Evolutionary conservation across 208 protist genomes (phyloP).

Genomic region (Trypanosoma platydactyli): DNA sequence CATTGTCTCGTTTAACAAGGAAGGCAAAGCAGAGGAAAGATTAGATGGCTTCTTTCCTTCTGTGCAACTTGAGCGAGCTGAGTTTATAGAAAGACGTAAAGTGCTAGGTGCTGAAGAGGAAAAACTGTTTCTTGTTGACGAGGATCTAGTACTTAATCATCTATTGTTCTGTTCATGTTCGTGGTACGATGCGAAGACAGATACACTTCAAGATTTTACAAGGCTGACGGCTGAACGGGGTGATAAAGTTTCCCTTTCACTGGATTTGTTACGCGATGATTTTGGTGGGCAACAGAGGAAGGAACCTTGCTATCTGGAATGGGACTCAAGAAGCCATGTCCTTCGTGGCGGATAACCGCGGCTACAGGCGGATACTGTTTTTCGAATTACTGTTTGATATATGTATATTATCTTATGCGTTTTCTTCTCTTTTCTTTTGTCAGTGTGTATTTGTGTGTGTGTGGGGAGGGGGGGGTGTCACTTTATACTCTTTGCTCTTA

Average conservation of each 20-base stretch:
- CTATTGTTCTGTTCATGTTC: conserved; percentile 11
- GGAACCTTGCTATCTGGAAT: conserved; percentile 13
- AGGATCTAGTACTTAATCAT: conserved; percentile 23
- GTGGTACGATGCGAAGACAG: conserved; percentile 23
- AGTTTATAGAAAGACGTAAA: conserved; percentile 22
- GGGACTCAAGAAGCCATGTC: conserved; percentile 19
- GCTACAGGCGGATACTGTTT: neutral
- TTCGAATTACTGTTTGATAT: neutral
- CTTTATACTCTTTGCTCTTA: too few species aligned
- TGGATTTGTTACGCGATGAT: conserved; percentile 28
- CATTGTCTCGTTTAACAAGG: conserved; percentile 29
- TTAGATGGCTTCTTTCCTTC: conserved; percentile 13
- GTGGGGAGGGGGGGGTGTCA: too few species aligned
- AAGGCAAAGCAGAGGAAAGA: conserved; percentile 23
- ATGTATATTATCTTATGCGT: neutral
- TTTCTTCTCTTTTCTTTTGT: neutral
- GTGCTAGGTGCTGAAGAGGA: conserved; percentile 13
- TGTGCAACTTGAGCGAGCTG: conserved; percentile 5
- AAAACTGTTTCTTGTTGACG: conserved; percentile 26
- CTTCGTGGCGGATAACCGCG: conserved; percentile 13
- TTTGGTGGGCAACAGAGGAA: conserved; percentile 20
- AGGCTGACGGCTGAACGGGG: neutral
- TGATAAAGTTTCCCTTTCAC: conserved; percentile 9
- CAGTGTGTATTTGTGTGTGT: neutral
- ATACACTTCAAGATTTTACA: conserved; percentile 3